Conservation (phyloP, 1,139 yeast species). For the Debaryomyces subglobosus region DNA sequence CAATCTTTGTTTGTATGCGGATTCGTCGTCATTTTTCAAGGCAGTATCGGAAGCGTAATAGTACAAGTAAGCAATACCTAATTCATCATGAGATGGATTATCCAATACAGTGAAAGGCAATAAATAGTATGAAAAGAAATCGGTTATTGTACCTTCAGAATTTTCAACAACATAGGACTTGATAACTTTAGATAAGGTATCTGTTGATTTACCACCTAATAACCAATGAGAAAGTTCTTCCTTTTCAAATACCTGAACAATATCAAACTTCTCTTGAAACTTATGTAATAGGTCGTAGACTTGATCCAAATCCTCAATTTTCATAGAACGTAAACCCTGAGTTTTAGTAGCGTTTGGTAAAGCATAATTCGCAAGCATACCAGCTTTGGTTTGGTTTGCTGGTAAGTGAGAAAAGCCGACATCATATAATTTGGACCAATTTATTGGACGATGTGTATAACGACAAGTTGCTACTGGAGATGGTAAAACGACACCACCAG, state of each 20-base stretch:
- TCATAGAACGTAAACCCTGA: conserved; percentile 68
- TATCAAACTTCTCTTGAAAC: conserved; percentile 71
- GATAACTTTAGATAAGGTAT: conserved; percentile 52
- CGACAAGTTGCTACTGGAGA: conserved; percentile 90
- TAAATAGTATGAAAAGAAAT: conserved; percentile 86
- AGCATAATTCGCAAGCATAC: conserved; percentile 80
- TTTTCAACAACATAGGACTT: conserved; percentile 80
- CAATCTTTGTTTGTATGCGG: conserved; percentile 58
- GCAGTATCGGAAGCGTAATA: conserved; percentile 80
- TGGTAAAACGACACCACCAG: conserved; percentile 91
- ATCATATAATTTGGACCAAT: conserved; percentile 87
- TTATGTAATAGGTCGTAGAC: conserved; percentile 60
- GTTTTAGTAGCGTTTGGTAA: conserved; percentile 63
- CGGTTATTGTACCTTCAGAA: conserved; percentile 70
- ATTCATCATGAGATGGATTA: conserved; percentile 62
- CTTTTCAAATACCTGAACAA: conserved; percentile 67
- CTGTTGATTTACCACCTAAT: conserved; percentile 47
- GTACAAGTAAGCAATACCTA: conserved; percentile 86
- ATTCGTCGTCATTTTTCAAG: conserved; percentile 35
- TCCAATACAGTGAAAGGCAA: conserved; percentile 85
- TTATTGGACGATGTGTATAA: conserved; percentile 90
- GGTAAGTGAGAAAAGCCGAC: conserved; percentile 90
- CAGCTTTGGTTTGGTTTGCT: conserved; percentile 69
- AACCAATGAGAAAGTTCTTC: conserved; percentile 87
- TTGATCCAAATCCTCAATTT: conserved; percentile 60